Base-by-base conservation (phyloP, 169 alveolate genomes). In the Cryptosporidium meleagridis region DNA sequence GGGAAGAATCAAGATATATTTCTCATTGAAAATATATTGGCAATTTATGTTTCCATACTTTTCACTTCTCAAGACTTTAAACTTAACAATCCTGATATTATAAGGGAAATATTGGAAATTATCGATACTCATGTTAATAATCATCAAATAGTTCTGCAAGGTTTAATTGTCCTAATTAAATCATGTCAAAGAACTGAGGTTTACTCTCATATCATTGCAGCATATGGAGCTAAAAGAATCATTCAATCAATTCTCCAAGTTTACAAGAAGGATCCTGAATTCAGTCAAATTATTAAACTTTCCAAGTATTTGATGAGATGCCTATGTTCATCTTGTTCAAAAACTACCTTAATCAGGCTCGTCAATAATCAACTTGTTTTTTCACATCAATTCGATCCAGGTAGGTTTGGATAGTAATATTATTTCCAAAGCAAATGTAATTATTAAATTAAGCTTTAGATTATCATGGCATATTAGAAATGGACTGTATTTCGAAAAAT, bases 171-270 rank as follows among this genome's bases (percentile, higher is more conserved):
- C 23, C 33, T 80, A 51, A 39, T 80, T 18, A 45, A 59, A 26
- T 59, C 89, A 61, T 80, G 80, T 48, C 55, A 65, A 41, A 80
- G 89, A 65, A 59, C 89, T n/a, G 69, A 80, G 26, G 53, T 80
- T n/a, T 80, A 80, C 23, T 80, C 80, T 44, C 89, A 80, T 62
- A 44, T 80, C 23, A 62, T 80, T 31, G 23, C 89, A 3, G 89
- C 89, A 37, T 37, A 41, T 26, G 89, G 70, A 41, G 75, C 75
- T 6, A 59, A 61, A 37, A 62, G n/a, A 39, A 6, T 80, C 10
- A 48, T 80, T 44, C 55, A 67, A 12, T 48, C 68, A n/a, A 59
- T 80, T 48, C 35, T 41, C 41, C 26, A 29, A 39, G 37, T 23
- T 44, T 65, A 80, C 39, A 80, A 41, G 21, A 59, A 67, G n/a